A percentile compares a stretch with the other conserved stretches of the same genome.
Conservation (phyloP, 768 basidiomycete species). For the Gelatoporia subvermispora region DNA sequence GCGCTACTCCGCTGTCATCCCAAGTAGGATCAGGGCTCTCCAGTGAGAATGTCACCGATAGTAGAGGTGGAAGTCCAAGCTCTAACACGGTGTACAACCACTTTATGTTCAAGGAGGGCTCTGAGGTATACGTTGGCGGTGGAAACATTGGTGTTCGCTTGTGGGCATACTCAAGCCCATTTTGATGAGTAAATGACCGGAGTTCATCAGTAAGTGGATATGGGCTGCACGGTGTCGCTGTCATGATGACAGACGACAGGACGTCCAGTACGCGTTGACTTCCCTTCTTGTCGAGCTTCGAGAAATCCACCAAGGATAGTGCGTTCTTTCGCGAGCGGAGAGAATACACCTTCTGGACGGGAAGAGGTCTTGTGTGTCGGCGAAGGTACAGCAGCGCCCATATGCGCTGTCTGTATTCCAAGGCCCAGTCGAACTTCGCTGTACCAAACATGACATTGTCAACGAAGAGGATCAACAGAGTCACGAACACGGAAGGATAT, state of each 20-base stretch:
- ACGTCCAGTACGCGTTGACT: background rate
- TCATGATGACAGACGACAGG: background rate
- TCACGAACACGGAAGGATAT: background rate
- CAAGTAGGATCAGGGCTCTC: background rate
- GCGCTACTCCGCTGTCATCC: conserved; percentile 19
- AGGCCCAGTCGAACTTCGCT: conserved; percentile 9
- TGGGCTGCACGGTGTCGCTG: background rate
- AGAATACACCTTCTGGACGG: conserved; percentile 4
- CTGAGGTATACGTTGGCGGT: background rate
- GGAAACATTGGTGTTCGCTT: background rate
- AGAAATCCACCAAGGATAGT: conserved; percentile 1
- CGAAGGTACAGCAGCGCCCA: conserved; percentile 1
- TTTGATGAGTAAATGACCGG: background rate
- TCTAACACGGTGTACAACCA: conserved; percentile 30
- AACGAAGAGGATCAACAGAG: background rate
- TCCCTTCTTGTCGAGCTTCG: background rate
- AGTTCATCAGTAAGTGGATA: background rate
- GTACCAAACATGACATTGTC: background rate
- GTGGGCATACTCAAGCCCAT: background rate
- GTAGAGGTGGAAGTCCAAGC: conserved; percentile 19
- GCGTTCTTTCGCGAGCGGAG: background rate
- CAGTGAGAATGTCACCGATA: conserved; percentile 15
- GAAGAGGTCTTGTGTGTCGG: background rate
- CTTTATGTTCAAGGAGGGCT: conserved; percentile 21
- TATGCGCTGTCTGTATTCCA: conserved; percentile 3